Evolutionary conservation across 2,329 filamentous ascomycete genomes (phyloP), one percentile per base, ranked within the genome.

Genomic region (Botryosphaeria agaves): DNA sequence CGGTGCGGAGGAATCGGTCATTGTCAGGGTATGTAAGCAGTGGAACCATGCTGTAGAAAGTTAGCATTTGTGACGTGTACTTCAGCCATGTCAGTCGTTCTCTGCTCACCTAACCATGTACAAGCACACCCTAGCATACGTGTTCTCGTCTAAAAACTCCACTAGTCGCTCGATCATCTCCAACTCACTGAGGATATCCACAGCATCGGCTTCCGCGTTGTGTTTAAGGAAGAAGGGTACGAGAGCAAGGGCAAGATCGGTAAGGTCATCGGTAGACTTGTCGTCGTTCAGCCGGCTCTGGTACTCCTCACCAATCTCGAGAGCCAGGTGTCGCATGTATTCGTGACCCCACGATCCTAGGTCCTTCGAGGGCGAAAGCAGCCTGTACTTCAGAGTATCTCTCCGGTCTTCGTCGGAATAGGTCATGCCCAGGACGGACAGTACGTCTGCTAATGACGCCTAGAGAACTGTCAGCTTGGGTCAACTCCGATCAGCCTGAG

Each of bases 361-460:
- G 55, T 98, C 89, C 52, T 84, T 75, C 23, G 84, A 81, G 18
- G 85, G 84, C 20, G 87, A 78, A 36, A 94, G 68, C 30, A 98
- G 68, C 41, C 89, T 76, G 62, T 89, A 98, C 59, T 93, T 95
- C 46, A 98, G 70, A 29, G 89, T 94, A 55, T 98, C 89, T 56
- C 92, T 73, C 53, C 83, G 76, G 47, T 93, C 83, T 57, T 95
- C 89, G 49, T 95, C 87, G 29, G 87, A 93, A 53, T 87, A 94
- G 32, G 89, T 98, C 89, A 98, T 98, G 37, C 87, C 89, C 43
- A 98, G 79, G 29, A 98, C 89, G 9, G 89, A 98, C 30, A 98
- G 65, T 44, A 93, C 89, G 58, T 98, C 91, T 27, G 89, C 91
- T 40, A 98, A 64, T 3, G 84, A 71, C 50, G 71, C 61, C 66